Percentiles rank a stretch among this genome's conserved stretches.
These are phyloP conservation scores for Bassia scoparia DNA, from an alignment of 148 eudicot genomes.

Conservation along the genomic window DNA sequence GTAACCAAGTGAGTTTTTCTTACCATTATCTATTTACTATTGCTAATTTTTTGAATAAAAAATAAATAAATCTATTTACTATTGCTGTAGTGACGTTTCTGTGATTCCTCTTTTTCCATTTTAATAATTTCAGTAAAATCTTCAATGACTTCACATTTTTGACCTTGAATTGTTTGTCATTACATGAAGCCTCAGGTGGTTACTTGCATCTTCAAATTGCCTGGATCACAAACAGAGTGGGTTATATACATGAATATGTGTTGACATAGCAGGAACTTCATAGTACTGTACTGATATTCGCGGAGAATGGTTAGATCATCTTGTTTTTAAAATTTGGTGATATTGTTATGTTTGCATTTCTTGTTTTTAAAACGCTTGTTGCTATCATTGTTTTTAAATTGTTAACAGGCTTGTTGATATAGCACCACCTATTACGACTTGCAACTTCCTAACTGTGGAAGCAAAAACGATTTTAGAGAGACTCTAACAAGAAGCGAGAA, in stretches of 20 bases:
- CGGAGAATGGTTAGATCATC: conserved; percentile 81
- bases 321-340: too few species aligned
- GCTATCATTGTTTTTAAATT: conserved; percentile 24
- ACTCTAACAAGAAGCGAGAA: conserved; percentile 54
- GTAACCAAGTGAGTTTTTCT: conserved; percentile 70
- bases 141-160: background rate
- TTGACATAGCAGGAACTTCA: conserved; percentile 87
- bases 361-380: conserved; percentile 40
- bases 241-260: conserved; percentile 95
- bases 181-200: conserved; percentile 52
- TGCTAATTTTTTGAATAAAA: too few species aligned
- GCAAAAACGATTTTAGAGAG: conserved; percentile 56
- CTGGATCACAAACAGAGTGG: conserved; percentile 98
- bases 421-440: conserved; percentile 71
- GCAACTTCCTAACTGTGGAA: conserved; percentile 64
- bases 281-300: conserved; percentile 98
- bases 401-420: conserved; percentile 57
- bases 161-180: background rate
- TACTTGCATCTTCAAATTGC: conserved; percentile 93
- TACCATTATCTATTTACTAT: background rate
- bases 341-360: background rate
- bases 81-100: background rate
- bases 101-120: background rate
- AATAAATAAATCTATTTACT: too few species aligned
- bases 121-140: background rate